Evolutionary conservation across 176 grass and related monocot genomes (phyloP), one percentile per base, ranked within the genome.

Genomic region (Pontederia paniculata): DNA sequence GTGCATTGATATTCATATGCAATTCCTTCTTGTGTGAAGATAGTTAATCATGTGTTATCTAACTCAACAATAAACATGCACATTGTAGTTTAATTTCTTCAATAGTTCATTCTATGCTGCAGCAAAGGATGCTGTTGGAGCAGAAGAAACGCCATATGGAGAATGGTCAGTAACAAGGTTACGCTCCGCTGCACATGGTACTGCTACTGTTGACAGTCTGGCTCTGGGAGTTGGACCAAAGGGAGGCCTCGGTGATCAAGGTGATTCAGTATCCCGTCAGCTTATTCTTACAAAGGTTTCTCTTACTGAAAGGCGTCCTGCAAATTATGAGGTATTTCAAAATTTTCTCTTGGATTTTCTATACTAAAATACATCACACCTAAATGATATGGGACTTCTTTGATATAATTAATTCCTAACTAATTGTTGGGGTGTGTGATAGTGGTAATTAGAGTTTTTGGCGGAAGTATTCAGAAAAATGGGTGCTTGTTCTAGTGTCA

Each of bases 81-180:
- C 63, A 51, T 65, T 52, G 2, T 65, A 55, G 71, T 64, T 23
- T 85, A 66, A 70, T 31, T 65, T 81, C 71, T 74, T 69, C 67
- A 76, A 52, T 70, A 76, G 48, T 44, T 51, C 58, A 42, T 70
- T 69, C 22, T 51, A 50, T 66, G 67, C 70, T 84, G 66, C 77
- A 98, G 93, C 86, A 48, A 91, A 82, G 43, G 93, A 98, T 61
- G 93, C 86, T 31, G 93, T 98, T 84, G 93, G 93, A 78, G 86
- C 93, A 63, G 67, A 88, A 77, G 93, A 98, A 76, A 82, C 75
- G 17, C 93, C 86, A 58, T 85, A 84, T 73, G 93, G 86, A 71
- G 93, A 78, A 76, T 98, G 93, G 93, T 98, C 86, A 55, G 93
- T 98, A 13, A 91, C 81, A 70, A 98, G 86, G 75, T 86, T 98